These are phyloP conservation scores for Escallonia herrerae DNA, from an alignment of 129 eudicot species.

Conservation along the genomic window DNA sequence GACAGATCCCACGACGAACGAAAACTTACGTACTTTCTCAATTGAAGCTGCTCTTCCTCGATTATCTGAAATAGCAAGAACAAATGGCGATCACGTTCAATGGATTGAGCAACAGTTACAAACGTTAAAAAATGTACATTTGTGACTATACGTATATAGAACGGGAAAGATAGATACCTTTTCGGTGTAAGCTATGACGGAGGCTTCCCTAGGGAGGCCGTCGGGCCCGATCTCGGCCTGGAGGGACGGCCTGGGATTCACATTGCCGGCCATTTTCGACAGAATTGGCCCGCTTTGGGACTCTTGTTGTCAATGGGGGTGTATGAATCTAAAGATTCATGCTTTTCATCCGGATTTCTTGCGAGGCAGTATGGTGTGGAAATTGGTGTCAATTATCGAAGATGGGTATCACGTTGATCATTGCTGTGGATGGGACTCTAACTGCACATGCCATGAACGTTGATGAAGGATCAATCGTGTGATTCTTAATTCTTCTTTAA, in stretches of 20 bases:
- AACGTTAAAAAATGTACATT: too few relatives aligned
- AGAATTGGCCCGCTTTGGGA: too few relatives aligned
- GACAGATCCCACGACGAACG: neutral
- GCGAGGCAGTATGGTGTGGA: too few relatives aligned
- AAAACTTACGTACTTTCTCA: slow-evolving; percentile 59
- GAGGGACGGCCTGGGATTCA: slow-evolving; percentile 20
- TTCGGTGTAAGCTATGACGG: slow-evolving; percentile 90
- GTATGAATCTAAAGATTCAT: too few relatives aligned
- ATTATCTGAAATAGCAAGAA: slow-evolving; percentile 45
- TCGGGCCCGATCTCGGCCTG: slow-evolving; percentile 85
- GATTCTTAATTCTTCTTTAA: too few relatives aligned
- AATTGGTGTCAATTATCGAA: too few relatives aligned
- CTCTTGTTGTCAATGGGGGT: too few relatives aligned
- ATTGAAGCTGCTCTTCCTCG: slow-evolving; percentile 85
- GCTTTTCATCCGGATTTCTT: too few relatives aligned
- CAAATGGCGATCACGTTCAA: neutral
- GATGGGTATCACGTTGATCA: too few relatives aligned
- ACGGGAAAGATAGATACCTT: slow-evolving; percentile 33
- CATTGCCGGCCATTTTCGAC: neutral
- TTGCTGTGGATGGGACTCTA: too few relatives aligned
- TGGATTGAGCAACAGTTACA: neutral
- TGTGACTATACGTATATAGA: neutral
- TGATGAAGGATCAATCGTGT: too few relatives aligned
- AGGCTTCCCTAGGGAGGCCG: slow-evolving; percentile 73
- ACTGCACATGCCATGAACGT: too few relatives aligned